Percentiles rank a stretch among this genome's conserved stretches.
Conservation (phyloP, 2,329 filamentous ascomycete species). For the Diaporthe sp. region DNA sequence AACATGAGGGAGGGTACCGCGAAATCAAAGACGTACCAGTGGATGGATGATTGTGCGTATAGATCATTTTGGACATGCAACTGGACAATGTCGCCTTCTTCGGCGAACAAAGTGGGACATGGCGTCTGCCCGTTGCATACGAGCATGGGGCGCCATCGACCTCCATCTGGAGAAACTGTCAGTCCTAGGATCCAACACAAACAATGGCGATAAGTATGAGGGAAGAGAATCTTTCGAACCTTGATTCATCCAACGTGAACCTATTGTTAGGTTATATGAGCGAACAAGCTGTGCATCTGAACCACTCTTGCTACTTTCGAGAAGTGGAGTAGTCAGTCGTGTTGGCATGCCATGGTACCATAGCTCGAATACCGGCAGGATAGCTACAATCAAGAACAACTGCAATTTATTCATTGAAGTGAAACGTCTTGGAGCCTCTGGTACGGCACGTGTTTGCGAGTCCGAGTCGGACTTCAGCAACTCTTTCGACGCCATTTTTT, state of each 20-base stretch:
- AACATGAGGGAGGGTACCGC: too few species aligned
- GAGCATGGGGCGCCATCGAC: slow-evolving; percentile 39
- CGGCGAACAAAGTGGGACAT: slow-evolving; percentile 37
- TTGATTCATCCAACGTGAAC: slow-evolving; percentile 28
- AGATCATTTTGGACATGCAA: slow-evolving; percentile 38
- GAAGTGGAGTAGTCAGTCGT: not conserved
- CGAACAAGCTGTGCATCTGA: not conserved
- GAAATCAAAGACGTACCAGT: slow-evolving; percentile 28
- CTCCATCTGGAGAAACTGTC: slow-evolving; percentile 34
- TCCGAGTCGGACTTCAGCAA: not conserved
- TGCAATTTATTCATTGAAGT: not conserved
- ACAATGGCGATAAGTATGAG: not conserved
- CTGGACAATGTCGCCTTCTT: slow-evolving; percentile 41
- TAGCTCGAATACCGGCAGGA: not conserved
- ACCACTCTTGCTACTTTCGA: not conserved
- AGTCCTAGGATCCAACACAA: not conserved
- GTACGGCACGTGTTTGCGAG: too few species aligned
- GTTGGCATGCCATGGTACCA: slow-evolving; percentile 7
- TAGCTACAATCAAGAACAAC: not conserved
- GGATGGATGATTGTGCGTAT: slow-evolving; percentile 40
- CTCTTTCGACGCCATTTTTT: not conserved
- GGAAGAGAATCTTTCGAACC: not conserved
- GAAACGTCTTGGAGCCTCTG: not conserved
- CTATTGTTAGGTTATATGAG: slow-evolving; percentile 15
- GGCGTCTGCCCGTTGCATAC: slow-evolving; percentile 40